Percentiles rank a stretch among this genome's conserved stretches.
Conservation (phyloP, 257 asterid species). For the Leonotis leonurus region DNA sequence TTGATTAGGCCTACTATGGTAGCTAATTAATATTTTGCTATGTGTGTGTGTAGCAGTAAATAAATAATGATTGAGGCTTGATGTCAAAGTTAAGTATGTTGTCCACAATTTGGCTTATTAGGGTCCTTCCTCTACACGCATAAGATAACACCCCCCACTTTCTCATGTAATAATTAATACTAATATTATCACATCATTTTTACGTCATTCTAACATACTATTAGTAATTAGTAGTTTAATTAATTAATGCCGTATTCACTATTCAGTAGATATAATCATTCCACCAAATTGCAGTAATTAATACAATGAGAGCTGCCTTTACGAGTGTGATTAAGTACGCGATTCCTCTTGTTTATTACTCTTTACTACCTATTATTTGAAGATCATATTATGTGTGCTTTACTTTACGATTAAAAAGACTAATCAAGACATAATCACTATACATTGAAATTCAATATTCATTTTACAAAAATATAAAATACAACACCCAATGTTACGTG, state of each 20-base stretch:
- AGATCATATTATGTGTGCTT: too few relatives aligned
- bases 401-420: too few relatives aligned
- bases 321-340: conserved; percentile 1
- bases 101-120: conserved; percentile 30
- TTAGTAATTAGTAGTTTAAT: neutral
- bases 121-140: conserved; percentile 33
- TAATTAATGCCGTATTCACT: conserved; percentile 28
- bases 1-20: conserved; percentile 19
- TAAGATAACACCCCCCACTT: neutral
- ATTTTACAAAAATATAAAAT: too few relatives aligned
- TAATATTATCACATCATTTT: conserved; percentile 20
- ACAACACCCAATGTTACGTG: too few relatives aligned
- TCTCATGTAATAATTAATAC: neutral
- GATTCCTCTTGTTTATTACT: neutral
- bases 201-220: too few relatives aligned
- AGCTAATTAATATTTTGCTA: too few relatives aligned
- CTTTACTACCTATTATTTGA: too few relatives aligned
- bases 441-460: too few relatives aligned
- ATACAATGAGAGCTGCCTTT: conserved; percentile 35
- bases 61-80: conserved; percentile 50
- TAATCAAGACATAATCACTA: too few relatives aligned
- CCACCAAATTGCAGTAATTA: neutral
- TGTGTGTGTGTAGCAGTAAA: conserved; percentile 7
- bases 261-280: conserved; percentile 33
- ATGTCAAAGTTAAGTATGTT: conserved; percentile 68